Conservation (phyloP, 495 filamentous ascomycete genomes). For the Neurospora sp. region DNA sequence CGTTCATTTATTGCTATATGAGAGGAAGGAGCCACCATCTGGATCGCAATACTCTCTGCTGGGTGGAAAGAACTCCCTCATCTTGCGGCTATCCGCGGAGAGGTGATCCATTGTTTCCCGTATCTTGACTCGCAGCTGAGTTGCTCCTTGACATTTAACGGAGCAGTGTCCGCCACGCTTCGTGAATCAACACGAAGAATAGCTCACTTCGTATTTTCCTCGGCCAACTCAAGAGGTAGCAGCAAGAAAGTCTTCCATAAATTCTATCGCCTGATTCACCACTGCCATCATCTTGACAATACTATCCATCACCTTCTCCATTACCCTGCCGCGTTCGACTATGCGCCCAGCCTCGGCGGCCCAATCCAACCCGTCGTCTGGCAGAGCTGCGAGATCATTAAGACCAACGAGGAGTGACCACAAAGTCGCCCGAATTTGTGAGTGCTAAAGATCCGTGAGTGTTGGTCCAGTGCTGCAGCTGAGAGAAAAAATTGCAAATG, state of each 20-base stretch:
- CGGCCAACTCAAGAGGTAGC: neutral
- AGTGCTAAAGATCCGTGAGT: neutral
- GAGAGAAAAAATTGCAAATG: neutral
- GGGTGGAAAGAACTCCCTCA: neutral
- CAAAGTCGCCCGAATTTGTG: neutral
- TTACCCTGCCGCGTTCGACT: accelerated
- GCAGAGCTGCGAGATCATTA: neutral
- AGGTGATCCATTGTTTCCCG: neutral
- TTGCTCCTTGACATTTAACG: neutral
- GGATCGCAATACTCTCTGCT: neutral
- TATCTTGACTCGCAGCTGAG: neutral
- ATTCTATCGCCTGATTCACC: neutral
- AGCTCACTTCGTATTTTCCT: neutral
- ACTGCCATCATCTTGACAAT: neutral
- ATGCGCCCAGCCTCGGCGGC: neutral
- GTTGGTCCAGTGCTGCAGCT: neutral
- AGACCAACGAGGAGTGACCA: neutral
- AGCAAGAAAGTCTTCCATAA: neutral
- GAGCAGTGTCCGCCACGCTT: neutral
- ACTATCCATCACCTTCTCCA: neutral
- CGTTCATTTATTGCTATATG: neutral
- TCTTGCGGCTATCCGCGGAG: neutral
- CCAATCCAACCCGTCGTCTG: neutral
- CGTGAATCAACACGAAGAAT: neutral
- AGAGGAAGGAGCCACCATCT: neutral